phyloP scores from a whole-genome alignment of 345 rosid species.

The Rhodamnia rubescens region DNA sequence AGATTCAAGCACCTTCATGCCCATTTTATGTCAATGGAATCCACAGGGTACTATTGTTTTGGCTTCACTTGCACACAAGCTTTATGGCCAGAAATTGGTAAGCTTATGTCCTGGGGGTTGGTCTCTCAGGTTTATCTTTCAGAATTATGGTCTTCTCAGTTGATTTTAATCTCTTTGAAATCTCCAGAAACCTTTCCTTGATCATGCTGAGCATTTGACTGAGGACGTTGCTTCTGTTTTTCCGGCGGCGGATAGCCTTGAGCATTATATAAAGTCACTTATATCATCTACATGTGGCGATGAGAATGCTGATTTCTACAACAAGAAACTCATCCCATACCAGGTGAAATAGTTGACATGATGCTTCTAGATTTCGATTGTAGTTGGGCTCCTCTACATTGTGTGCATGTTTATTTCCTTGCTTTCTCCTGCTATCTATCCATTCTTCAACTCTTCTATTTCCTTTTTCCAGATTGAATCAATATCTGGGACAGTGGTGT shows the following conservation, averaged over 20 bases:
- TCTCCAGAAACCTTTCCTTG: constrained; percentile 92
- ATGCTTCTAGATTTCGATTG: not conserved
- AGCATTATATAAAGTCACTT: constrained; percentile 61
- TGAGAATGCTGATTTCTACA: constrained; percentile 45
- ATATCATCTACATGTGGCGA: constrained; percentile 52
- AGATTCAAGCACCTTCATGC: constrained; percentile 62
- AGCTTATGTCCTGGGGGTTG: constrained; percentile 7
- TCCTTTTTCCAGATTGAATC: constrained; percentile 54
- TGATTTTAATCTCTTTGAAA: constrained; percentile 7
- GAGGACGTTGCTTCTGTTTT: constrained; percentile 90
- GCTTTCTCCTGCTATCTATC: not conserved
- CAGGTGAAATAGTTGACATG: constrained; percentile 40
- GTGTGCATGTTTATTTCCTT: not conserved
- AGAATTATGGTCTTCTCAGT: not conserved
- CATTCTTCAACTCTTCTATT: not conserved
- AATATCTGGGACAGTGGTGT: constrained; percentile 80
- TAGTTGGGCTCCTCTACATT: not conserved
- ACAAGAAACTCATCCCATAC: constrained; percentile 59
- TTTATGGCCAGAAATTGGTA: constrained; percentile 87
- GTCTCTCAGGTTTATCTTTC: not conserved
- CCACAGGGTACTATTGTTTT: constrained; percentile 65
- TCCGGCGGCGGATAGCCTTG: constrained; percentile 87
- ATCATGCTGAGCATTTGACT: constrained; percentile 75
- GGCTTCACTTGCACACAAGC: constrained; percentile 82
- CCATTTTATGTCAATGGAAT: constrained; percentile 75